These are phyloP conservation scores for Leucosporidium scottii DNA, from an alignment of 768 basidiomycete genomes.

Conservation along the genomic window DNA sequence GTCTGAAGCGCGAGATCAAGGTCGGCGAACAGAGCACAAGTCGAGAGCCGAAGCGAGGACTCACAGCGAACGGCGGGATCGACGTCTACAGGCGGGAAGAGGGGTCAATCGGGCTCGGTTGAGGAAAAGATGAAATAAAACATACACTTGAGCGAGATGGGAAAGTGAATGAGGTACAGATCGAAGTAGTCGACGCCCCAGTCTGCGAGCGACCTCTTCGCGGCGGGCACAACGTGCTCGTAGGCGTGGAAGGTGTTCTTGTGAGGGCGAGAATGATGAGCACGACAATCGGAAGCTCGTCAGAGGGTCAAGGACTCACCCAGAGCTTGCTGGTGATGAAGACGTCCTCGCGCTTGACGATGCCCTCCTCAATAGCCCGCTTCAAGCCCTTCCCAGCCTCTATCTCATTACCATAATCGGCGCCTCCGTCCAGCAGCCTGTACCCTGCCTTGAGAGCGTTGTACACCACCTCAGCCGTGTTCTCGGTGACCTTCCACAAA, in stretches of 20 bases:
- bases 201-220: constrained; percentile 60
- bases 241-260: constrained; percentile 86
- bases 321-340: constrained; percentile 77
- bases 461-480: neutral
- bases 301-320: constrained; percentile 2
- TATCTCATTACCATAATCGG: constrained; percentile 68
- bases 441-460: constrained; percentile 77
- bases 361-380: constrained; percentile 68
- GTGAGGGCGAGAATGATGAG: constrained; percentile 46
- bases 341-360: constrained; percentile 80
- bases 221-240: constrained; percentile 56
- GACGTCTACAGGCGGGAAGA: neutral
- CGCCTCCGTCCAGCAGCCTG: constrained; percentile 66
- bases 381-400: constrained; percentile 72
- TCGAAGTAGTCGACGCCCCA: constrained; percentile 69
- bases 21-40: constrained; percentile 39
- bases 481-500: neutral
- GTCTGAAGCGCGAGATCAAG: constrained; percentile 36
- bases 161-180: constrained; percentile 62
- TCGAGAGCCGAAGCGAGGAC: too few species aligned
- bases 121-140: constrained; percentile 44
- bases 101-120: neutral
- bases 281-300: too few species aligned
- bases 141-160: constrained; percentile 66
- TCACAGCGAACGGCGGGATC: neutral